Conservation (phyloP, 177 flowering plant species). For the Vitis hybrid region DNA sequence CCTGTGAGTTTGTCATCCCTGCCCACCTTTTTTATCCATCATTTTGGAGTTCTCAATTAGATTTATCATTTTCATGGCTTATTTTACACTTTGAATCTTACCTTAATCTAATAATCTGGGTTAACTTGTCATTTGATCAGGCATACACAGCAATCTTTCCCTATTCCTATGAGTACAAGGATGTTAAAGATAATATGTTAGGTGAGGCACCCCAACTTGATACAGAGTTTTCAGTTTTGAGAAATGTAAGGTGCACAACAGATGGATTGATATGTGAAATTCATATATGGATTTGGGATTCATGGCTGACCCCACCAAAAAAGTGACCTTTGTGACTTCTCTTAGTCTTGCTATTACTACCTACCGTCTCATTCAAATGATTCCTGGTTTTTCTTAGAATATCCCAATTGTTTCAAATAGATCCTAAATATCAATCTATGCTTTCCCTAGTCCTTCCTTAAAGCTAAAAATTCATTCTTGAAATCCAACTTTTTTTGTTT, state of each 20-base stretch:
- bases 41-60: neutral
- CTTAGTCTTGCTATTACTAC: neutral
- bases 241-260: neutral
- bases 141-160: constrained; percentile 78
- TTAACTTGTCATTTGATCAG: constrained; percentile 14
- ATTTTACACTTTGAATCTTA: neutral
- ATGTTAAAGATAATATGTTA: constrained; percentile 54
- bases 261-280: neutral
- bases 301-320: neutral
- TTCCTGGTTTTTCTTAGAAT: neutral
- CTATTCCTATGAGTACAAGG: constrained; percentile 34
- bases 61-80: neutral
- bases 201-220: constrained; percentile 44
- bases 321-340: neutral
- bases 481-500: neutral
- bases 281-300: neutral
- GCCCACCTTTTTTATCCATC: neutral
- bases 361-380: neutral
- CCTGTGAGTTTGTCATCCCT: constrained; percentile 49
- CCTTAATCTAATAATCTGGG: neutral
- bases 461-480: neutral
- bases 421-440: neutral
- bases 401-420: neutral
- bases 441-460: neutral
- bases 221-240: neutral